Conservation (phyloP, 2,329 filamentous ascomycete genomes). For the Dactylellina leptospora region DNA sequence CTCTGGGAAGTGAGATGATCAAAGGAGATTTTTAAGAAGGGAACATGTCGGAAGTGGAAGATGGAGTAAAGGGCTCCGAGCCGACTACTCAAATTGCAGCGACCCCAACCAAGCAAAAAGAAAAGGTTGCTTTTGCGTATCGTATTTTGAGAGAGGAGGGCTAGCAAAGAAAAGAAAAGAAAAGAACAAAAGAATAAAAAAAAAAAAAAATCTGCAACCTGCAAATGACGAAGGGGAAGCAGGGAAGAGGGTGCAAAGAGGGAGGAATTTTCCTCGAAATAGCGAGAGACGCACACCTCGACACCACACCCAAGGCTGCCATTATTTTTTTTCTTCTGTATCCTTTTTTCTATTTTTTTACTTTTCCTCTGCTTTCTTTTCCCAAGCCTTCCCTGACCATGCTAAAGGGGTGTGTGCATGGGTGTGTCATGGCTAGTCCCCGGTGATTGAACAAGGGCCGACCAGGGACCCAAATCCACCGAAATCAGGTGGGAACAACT, state of each 20-base stretch:
- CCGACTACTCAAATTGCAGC: constrained; percentile 37
- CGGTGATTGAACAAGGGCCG: constrained; percentile 52
- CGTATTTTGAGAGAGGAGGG: constrained; percentile 11
- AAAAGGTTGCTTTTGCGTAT: constrained; percentile 35
- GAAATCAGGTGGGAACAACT: constrained; percentile 49
- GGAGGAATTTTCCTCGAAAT: constrained; percentile 46
- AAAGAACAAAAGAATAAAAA: constrained; percentile 34
- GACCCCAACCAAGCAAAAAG: constrained; percentile 12
- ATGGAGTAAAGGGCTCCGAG: constrained; percentile 28
- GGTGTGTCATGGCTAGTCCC: constrained; percentile 47
- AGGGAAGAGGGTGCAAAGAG: constrained; percentile 42
- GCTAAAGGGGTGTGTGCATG: constrained; percentile 48
- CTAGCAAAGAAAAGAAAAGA: constrained; percentile 2
- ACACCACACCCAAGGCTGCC: constrained; percentile 37
- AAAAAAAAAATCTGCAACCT: constrained; percentile 46
- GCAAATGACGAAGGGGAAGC: constrained; percentile 46
- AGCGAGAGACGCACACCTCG: constrained; percentile 25
- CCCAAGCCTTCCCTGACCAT: constrained; percentile 37
- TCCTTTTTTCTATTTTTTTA: constrained; percentile 18
- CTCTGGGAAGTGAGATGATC: constrained; percentile 35
- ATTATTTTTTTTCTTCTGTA: constrained; percentile 27
- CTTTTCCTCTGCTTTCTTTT: constrained; percentile 13
- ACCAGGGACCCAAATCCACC: constrained; percentile 48
- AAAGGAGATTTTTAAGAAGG: constrained; percentile 46
- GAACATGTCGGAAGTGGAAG: constrained; percentile 28